Base-by-base conservation (phyloP, 2,329 filamentous ascomycete species). In the Arachnomyces sp. region DNA sequence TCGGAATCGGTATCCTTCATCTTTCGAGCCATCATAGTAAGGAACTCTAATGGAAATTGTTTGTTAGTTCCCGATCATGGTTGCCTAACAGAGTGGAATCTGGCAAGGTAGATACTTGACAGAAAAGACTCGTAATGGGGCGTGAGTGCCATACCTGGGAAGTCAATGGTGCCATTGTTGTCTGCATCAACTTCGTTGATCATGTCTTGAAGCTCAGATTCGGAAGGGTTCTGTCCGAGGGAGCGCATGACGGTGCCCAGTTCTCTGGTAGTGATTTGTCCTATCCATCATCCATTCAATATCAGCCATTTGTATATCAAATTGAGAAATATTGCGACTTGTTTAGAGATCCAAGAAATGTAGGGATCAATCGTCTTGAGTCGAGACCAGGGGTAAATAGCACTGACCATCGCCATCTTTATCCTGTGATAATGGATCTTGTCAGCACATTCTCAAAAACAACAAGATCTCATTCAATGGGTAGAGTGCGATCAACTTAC, bases 1-100 rank as follows among this genome's bases (percentile, higher is more conserved):
- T 92, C 86, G 36, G 85, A 90, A 61, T 92, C 86, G 53, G 86
- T 92, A 58, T 90, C 86, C 75, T 90, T 90, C 86, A 92, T 92
- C 73, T 92, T 92, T 60, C 86, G 80, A 45, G 86, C 86, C 86
- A 92, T 92, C 86, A 92, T 92, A 49, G 86, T 92, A 46, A 92
- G 73, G 68, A 92, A 92, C 62, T 92, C 86, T 90, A 59, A 34
- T 39, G 21, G 21, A 25, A 9, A 25, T 25, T 9, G 21, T 25
- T 9, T 5, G 21, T 9, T 25, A 5, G 5, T 9, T 9, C 21
- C 9, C 21, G 5, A 25, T 25, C n/a, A 25, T 25, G 21, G 21
- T 9, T 25, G 21, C 21, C 21, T 25, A 25, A 25, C 21, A 5
- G n/a, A 38, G 39, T 52, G 35, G 53, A 45, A 34, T 25, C 36